A percentile compares a stretch with the other conserved stretches of the same genome.
These are phyloP conservation scores for Mycena sp. DNA, from an alignment of 1,284 basidiomycete species.

Conservation along the genomic window DNA sequence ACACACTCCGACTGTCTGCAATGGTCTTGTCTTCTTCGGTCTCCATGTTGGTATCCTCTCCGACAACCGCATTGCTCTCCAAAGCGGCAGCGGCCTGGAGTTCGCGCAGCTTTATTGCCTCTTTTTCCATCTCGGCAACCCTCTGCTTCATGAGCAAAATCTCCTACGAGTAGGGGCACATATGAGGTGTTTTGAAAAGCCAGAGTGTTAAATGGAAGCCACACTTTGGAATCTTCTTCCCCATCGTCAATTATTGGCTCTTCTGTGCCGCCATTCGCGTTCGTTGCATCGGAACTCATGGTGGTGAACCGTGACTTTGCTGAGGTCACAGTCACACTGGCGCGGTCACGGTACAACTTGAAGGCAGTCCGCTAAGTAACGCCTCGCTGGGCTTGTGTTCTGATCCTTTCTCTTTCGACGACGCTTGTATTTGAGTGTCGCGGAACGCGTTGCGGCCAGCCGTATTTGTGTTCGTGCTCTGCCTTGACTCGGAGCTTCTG, in stretches of 20 bases:
- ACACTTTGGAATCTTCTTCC: slow-evolving; percentile 68
- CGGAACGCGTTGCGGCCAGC: slow-evolving; percentile 7
- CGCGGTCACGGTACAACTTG: too few relatives aligned
- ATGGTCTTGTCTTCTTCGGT: slow-evolving; percentile 81
- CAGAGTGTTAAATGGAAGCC: not conserved
- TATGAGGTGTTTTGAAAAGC: slow-evolving; percentile 12
- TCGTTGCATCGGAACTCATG: slow-evolving; percentile 47
- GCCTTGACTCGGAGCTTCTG: not conserved
- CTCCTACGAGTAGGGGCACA: slow-evolving; percentile 58
- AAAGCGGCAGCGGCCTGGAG: slow-evolving; percentile 89
- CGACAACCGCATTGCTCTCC: slow-evolving; percentile 56
- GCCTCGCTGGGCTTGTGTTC: not conserved
- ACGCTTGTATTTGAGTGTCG: slow-evolving; percentile 25
- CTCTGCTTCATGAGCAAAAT: slow-evolving; percentile 92
- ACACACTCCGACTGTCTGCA: slow-evolving; percentile 91
- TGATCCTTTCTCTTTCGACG: slow-evolving; percentile 42
- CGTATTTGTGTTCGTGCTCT: not conserved
- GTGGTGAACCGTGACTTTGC: slow-evolving; percentile 19
- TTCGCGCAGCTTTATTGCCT: slow-evolving; percentile 89
- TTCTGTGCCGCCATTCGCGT: slow-evolving; percentile 39
- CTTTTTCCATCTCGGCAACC: slow-evolving; percentile 92
- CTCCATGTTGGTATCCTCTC: slow-evolving; percentile 64
- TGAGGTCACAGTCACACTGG: not conserved
- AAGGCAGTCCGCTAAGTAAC: too few relatives aligned
- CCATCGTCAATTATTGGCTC: slow-evolving; percentile 60